Evolutionary conservation across 139 green algal species (phyloP), one percentile per base, ranked within the genome.

Genomic region (Volvox reticuliferus): DNA sequence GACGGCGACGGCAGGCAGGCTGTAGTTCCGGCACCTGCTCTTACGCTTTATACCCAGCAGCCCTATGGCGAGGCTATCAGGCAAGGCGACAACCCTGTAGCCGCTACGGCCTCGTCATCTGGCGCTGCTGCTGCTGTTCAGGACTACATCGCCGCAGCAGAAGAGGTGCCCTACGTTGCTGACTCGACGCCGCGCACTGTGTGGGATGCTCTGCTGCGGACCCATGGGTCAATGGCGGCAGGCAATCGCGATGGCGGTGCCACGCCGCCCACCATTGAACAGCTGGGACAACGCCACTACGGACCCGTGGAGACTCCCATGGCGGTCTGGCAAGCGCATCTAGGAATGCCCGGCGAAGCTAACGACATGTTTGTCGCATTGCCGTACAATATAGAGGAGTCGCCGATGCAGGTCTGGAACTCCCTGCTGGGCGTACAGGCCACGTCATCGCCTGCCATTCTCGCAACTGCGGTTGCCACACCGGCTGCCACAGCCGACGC

Each of bases 371-470:
- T 78, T 21, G 68, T 32, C 21, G 36, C 26, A 0, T n/a, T 22
- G 36, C 36, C 69, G 22, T 82, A 89, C 69, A 30, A 67, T 1
- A 6, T 44, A 0, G 30, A 13, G 0, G 69, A 89, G 69, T 82
- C 85, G 28, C 85, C 85, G 37, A 28, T 67, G 16, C 85, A 69
- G 1, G 85, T 71, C 1, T 89, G 85, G 85, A 55, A 17, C 19
- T 37, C 85, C 28, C 69, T 89, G 37, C 85, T 82, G 17, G 85
- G 85, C 24, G 32, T 13, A 28, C n/a, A 32, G 24, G 0, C 6
- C 18, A 22, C 32, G 14, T 2, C 81, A 1, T 12, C 28, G 61
- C 2, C 55, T 17, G n/a, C 81, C 6, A 16, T 6, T 55, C 5
- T 9, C 9, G 44, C 44, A 55, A 55, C 44, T 55, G 44, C 44